Percentiles rank a stretch among this genome's conserved stretches.
Evolutionary conservation across 352 stramenopile species (phyloP).

Genomic region (Phytophthora ohioensis): DNA sequence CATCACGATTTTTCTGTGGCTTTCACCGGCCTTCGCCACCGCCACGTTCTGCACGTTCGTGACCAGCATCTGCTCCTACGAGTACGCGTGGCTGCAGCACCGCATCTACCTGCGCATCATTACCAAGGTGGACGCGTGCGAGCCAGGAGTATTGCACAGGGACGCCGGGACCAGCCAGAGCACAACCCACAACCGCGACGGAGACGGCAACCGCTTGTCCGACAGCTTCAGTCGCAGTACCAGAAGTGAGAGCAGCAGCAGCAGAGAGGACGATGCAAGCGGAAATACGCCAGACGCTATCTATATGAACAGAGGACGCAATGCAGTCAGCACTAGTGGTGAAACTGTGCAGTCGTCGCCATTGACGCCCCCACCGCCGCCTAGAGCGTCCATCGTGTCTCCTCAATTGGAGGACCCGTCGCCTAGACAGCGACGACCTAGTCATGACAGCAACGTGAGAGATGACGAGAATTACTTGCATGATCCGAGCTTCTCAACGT

Average conservation of each 20-base stretch:
- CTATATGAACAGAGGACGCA: constrained; percentile 32
- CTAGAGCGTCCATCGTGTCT: constrained; percentile 11
- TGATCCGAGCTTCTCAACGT: constrained; percentile 39
- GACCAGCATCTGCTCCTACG: constrained; percentile 70
- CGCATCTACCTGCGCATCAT: constrained; percentile 68
- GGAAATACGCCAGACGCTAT: background rate
- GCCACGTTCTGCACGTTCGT: constrained; percentile 75
- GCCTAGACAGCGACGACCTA: constrained; percentile 11
- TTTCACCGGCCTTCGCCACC: constrained; percentile 68
- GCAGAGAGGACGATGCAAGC: constrained; percentile 13
- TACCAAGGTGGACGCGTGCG: constrained; percentile 40
- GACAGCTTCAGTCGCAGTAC: constrained; percentile 45
- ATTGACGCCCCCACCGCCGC: constrained; percentile 12
- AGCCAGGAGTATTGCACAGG: constrained; percentile 26
- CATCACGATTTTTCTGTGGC: constrained; percentile 74
- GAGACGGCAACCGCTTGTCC: constrained; percentile 24
- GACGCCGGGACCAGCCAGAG: background rate
- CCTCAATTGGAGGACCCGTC: constrained; percentile 17
- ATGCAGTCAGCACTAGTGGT: constrained; percentile 32
- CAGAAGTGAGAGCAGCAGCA: constrained; percentile 40
- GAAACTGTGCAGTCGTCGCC: constrained; percentile 37
- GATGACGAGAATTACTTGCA: constrained; percentile 33
- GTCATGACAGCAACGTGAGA: constrained; percentile 18
- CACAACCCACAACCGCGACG: constrained; percentile 19
- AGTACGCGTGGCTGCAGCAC: constrained; percentile 77